Evolutionary conservation across 345 rosid genomes (phyloP), one percentile per base, ranked within the genome.

Genomic region (Salix brachista): DNA sequence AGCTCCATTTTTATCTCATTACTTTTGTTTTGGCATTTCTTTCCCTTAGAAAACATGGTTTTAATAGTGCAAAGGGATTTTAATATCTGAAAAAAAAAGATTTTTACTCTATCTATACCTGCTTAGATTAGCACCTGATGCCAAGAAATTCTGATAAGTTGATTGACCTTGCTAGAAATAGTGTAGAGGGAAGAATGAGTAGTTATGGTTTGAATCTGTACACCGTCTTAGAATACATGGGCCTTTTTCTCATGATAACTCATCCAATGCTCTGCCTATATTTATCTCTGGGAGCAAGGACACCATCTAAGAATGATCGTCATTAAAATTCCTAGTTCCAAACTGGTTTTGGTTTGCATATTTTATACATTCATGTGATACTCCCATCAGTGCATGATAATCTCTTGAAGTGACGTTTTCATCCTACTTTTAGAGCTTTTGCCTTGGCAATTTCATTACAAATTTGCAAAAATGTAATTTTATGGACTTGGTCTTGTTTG

Each of bases 81-180:
- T 34, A 34, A 34, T 34, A 34, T 4, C 36, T 34, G 36, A 34
- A 34, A 34, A 28, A 28, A 34, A 4, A 34, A 6, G 28, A n/a
- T 56, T 56, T 56, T 56, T n/a, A 25, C 23, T 25, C 71, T 23
- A 65, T 66, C 36, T 23, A 32, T 18, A 44, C 46, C 44, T 30
- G 6, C 8, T 66, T 16, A 48, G 73, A 30, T 14, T 25, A 65
- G 44, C 61, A 26, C 8, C 60, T 23, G 34, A 14, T 75, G 14
- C 10, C 46, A 17, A 46, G 19, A 54, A 39, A 25, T 39, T 26
- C 48, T 69, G 14, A 52, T 67, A 50, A 75, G 25, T 50, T 50
- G 17, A 52, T 67, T 75, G 65, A 67, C 25, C 23, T 14, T 75
- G 12, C 72, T 4, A 28, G 70, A 32, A 65, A 75, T 25, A 72